Base-by-base conservation (phyloP, 345 rosid genomes). In the Heritiera littoralis region DNA sequence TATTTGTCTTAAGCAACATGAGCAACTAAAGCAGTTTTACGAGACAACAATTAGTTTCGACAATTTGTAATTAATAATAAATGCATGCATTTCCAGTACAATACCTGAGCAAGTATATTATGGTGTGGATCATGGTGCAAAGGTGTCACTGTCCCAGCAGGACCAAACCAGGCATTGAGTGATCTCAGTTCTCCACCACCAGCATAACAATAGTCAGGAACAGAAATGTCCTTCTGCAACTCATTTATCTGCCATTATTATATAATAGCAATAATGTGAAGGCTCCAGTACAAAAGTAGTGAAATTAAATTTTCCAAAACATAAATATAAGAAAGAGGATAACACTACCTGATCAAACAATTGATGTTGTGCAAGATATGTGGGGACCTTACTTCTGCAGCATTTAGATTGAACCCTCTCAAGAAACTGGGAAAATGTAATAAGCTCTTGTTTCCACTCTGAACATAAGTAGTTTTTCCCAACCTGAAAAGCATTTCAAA, bases 101-200 rank as follows among this genome's bases (percentile, higher is more conserved):
- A 48, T 84, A 93, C 99, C 99, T 95, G 99, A 58, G 98, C 94
- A 78, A 95, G 90, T 73, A 95, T 86, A 82, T 95, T 95, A 84
- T 95, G 99, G 87, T 95, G 99, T 38, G 99, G 99, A 82, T 95
- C 99, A 86, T 95, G 98, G 83, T 95, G 99, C 87, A 95, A 79
- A 6, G 99, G 99, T 46, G 99, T 95, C 74, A 95, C 97, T 1
- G 98, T 95, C 66, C 97, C 95, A 59, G 91, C 89, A 40, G 99
- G 99, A 80, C 98, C 99, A 81, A 96, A 96, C 99, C 98, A 96
- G 55, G 98, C 97, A 86, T 96, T 96, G 32, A 96, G 83, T 67
- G 98, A 86, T 72, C 86, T 90, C 78, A 96, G 86, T 87, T 92
- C 97, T 52, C 97, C 99, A n/a, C 97, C 98, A 72, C 97, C 99